Conservation (phyloP, 2,329 filamentous ascomycete species). For the Pseudopyricularia cyperi region DNA sequence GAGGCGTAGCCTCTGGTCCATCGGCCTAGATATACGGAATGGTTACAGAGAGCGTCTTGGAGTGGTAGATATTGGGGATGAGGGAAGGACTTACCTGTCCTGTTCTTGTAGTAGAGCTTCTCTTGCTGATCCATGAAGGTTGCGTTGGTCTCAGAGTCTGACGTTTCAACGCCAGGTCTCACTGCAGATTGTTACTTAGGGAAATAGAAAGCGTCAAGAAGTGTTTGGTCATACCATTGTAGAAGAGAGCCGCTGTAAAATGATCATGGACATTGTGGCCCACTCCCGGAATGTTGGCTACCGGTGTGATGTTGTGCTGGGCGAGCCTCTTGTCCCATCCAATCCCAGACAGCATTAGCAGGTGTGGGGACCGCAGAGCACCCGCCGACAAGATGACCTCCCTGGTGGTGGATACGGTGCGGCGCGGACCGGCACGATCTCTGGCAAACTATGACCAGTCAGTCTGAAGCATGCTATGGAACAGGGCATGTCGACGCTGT, state of each 20-base stretch:
- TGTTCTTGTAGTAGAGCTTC: background rate
- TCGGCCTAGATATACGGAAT: no score
- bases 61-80: no score
- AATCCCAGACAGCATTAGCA: slow-evolving; percentile 37
- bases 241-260: background rate
- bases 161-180: background rate
- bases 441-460: background rate
- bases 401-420: slow-evolving; percentile 9
- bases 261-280: slow-evolving; percentile 33
- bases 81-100: background rate
- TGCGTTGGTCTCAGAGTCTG: background rate
- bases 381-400: slow-evolving; percentile 30
- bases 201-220: no score
- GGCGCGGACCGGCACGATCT: background rate
- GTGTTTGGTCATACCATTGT: slow-evolving; percentile 5
- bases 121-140: background rate
- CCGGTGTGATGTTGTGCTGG: slow-evolving; percentile 21
- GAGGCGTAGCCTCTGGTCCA: background rate
- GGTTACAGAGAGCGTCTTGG: no score
- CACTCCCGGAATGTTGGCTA: slow-evolving; percentile 33
- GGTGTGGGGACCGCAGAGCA: slow-evolving; percentile 24
- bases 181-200: background rate
- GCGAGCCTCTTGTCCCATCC: slow-evolving; percentile 23
- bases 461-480: background rate
- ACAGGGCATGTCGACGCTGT: background rate